Evolutionary conservation across 2,329 filamentous ascomycete genomes (phyloP).

Genomic region (Aspergillus cejpii): DNA sequence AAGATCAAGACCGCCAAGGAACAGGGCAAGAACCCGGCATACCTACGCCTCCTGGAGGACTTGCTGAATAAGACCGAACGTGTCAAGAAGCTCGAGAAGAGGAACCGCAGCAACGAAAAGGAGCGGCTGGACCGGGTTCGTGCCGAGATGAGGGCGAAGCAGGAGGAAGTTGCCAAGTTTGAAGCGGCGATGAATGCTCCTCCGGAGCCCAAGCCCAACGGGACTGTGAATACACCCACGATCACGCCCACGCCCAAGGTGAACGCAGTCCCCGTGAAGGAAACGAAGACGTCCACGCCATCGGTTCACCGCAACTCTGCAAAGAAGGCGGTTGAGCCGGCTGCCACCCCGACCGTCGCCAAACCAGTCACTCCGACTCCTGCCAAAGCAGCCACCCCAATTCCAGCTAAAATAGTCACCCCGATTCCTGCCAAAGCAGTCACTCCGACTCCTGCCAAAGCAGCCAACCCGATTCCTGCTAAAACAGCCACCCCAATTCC

Average conservation of each 20-base stretch:
- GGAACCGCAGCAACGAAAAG: not conserved
- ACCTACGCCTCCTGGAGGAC: constrained; percentile 4
- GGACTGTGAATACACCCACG: not conserved
- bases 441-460: too few species aligned
- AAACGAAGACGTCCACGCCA: not conserved
- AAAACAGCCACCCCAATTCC: not conserved
- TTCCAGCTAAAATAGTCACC: too few species aligned
- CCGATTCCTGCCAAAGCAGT: too few species aligned
- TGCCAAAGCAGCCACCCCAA: not conserved
- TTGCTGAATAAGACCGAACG: not conserved
- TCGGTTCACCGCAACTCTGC: not conserved
- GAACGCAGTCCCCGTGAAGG: not conserved
- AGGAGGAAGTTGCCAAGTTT: constrained; percentile 8
- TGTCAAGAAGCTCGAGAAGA: not conserved
- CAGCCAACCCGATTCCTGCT: not conserved
- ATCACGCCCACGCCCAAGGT: not conserved
- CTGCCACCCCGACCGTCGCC: not conserved
- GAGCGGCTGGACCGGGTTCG: not conserved
- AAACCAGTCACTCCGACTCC: not conserved
- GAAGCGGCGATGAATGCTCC: constrained; percentile 7
- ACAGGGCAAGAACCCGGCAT: constrained; percentile 2
- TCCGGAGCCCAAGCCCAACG: not conserved
- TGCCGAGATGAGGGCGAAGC: constrained; percentile 1
- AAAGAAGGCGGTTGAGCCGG: not conserved
- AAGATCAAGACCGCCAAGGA: constrained; percentile 9